Percentiles rank a stretch among this genome's conserved stretches.
phyloP scores from a whole-genome alignment of 2,329 filamentous ascomycete genomes.

The Coniella lustricola region DNA sequence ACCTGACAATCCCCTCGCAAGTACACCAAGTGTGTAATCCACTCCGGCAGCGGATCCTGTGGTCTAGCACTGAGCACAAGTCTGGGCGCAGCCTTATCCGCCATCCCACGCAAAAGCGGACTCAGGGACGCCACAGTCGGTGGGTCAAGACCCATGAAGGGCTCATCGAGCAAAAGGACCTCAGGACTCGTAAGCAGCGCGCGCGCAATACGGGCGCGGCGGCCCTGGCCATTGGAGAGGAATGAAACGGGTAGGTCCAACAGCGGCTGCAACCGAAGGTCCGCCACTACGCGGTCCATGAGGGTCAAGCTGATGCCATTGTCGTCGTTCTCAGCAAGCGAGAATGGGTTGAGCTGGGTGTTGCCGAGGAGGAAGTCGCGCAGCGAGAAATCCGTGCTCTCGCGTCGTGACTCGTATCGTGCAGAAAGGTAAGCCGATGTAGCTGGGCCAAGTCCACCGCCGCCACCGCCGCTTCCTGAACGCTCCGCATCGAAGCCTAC shows the following conservation, averaged over 20 bases:
- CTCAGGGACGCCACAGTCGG: conserved; percentile 68
- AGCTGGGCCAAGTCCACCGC: conserved; percentile 43
- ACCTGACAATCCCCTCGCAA: conserved; percentile 62
- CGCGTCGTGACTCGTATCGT: conserved; percentile 80
- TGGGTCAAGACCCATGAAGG: conserved; percentile 93
- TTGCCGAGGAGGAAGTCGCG: conserved; percentile 74
- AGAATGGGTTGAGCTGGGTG: conserved; percentile 71
- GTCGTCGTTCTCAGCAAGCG: conserved; percentile 45
- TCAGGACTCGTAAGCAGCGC: conserved; percentile 74
- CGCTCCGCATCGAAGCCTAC: conserved; percentile 82
- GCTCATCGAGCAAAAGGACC: conserved; percentile 81
- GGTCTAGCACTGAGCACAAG: conserved; percentile 73
- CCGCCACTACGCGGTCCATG: conserved; percentile 56
- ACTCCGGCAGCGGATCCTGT: conserved; percentile 80
- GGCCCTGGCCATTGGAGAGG: conserved; percentile 87
- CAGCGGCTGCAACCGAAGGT: conserved; percentile 63
- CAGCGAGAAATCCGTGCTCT: conserved; percentile 82
- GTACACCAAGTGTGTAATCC: conserved; percentile 80
- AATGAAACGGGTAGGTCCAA: conserved; percentile 79
- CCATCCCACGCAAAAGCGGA: conserved; percentile 60
- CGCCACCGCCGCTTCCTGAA: conserved; percentile 40
- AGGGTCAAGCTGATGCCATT: conserved; percentile 41
- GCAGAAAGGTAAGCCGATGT: conserved; percentile 78
- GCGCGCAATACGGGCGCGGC: conserved; percentile 80
- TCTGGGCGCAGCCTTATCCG: conserved; percentile 58